Conservation (phyloP, 1,284 basidiomycete genomes). For the Anthracocystis panici-leucophaei region DNA sequence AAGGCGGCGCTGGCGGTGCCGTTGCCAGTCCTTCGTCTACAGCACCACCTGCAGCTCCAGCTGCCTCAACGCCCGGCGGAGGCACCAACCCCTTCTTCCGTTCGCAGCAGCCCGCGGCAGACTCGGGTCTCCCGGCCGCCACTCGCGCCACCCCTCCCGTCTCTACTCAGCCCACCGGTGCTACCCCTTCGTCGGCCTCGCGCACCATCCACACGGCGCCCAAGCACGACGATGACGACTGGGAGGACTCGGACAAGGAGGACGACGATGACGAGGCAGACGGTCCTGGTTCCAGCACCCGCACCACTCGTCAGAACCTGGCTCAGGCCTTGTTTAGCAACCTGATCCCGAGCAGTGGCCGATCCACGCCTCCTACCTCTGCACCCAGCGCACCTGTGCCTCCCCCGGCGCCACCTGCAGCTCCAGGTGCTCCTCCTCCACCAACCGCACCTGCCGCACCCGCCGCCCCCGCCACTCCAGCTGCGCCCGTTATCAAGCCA, state of each 20-base stretch:
- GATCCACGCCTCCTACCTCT: slow-evolving; percentile 53
- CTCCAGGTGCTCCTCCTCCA: slow-evolving; percentile 66
- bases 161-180: slow-evolving; percentile 48
- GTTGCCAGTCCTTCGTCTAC: slow-evolving; percentile 24
- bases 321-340: slow-evolving; percentile 67
- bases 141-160: slow-evolving; percentile 48
- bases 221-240: slow-evolving; percentile 66
- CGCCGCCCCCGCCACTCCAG: slow-evolving; percentile 65
- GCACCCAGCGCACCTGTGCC: slow-evolving; percentile 44
- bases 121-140: slow-evolving; percentile 43
- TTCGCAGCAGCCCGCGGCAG: slow-evolving; percentile 31
- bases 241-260: slow-evolving; percentile 64
- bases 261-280: slow-evolving; percentile 67
- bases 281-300: slow-evolving; percentile 61
- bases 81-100: slow-evolving; percentile 67
- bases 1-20: slow-evolving; percentile 40
- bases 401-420: slow-evolving; percentile 46
- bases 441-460: slow-evolving; percentile 64
- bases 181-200: slow-evolving; percentile 27
- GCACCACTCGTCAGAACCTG: slow-evolving; percentile 66
- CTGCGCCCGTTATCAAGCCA: slow-evolving; percentile 57
- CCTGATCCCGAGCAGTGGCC: slow-evolving; percentile 57
- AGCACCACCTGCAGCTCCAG: slow-evolving; percentile 25
- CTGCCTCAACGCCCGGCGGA: slow-evolving; percentile 27
- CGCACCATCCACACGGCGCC: slow-evolving; percentile 55